Percentiles rank a stretch among this genome's conserved stretches.
Evolutionary conservation across 495 filamentous ascomycete species (phyloP).

Genomic region (Penicillium simplicissimum): DNA sequence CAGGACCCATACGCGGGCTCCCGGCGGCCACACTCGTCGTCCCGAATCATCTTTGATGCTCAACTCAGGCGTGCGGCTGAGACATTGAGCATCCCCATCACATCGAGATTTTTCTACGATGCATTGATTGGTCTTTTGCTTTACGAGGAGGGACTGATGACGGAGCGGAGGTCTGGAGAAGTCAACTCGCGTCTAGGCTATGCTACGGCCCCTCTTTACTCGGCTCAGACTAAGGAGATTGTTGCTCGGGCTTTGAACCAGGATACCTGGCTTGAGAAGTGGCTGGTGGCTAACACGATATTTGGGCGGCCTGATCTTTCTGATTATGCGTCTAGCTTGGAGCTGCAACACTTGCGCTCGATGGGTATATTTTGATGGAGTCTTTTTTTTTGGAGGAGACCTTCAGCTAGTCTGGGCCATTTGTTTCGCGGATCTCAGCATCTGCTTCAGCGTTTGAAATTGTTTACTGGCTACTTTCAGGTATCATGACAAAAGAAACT

Average conservation of each 20-base stretch:
- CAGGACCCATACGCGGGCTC: background rate
- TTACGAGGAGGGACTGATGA: background rate
- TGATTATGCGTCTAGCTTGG: background rate
- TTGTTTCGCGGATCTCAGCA: no score
- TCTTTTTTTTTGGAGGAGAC: background rate
- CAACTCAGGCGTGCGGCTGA: background rate
- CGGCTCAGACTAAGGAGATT: background rate
- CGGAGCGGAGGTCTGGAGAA: background rate
- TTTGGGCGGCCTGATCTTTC: background rate
- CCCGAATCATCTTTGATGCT: background rate
- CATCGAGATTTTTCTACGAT: background rate
- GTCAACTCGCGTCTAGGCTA: background rate
- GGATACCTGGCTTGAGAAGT: background rate
- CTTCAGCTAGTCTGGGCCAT: no score
- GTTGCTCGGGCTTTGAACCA: background rate
- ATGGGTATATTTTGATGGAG: background rate
- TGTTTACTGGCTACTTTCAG: no score
- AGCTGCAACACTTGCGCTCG: background rate
- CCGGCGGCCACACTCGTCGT: background rate
- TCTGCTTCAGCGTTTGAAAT: no score
- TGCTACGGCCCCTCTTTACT: background rate
- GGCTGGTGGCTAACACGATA: background rate
- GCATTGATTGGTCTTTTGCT: background rate
- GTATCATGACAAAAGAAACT: no score
- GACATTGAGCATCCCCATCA: background rate